Evolutionary conservation across 331 rosid species (phyloP).

Genomic region (Telfairia occidentalis): DNA sequence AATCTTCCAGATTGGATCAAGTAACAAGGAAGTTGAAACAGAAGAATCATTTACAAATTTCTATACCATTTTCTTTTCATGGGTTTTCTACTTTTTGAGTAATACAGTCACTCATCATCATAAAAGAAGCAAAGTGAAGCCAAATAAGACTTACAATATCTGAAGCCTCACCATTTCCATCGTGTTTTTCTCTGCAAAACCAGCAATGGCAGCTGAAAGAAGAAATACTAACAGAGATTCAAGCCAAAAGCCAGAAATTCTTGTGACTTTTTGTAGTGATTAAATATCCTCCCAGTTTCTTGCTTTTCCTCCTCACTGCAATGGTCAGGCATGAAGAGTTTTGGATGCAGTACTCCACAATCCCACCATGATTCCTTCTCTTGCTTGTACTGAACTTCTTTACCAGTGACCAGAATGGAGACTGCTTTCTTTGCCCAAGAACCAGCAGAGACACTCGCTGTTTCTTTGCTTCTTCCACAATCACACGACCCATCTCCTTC

Average conservation of each 20-base stretch:
- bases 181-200: neutral
- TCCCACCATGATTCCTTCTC: constrained; percentile 25
- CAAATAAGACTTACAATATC: neutral
- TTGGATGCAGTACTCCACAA: constrained; percentile 63
- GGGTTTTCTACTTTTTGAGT: neutral
- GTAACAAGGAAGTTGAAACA: neutral
- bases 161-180: neutral
- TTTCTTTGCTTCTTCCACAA: constrained; percentile 68
- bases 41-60: constrained; percentile 3
- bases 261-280: constrained; percentile 90
- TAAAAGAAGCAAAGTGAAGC: neutral
- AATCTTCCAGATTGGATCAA: neutral
- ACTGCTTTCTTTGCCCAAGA: constrained; percentile 57
- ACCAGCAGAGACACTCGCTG: constrained; percentile 53
- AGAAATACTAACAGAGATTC: neutral
- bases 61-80: neutral
- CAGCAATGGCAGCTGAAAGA: constrained; percentile 1
- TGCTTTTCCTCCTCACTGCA: constrained; percentile 78
- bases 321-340: constrained; percentile 66
- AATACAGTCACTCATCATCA: constrained; percentile 5
- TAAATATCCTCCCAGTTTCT: constrained; percentile 70
- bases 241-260: constrained; percentile 90
- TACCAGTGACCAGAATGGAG: constrained; percentile 39
- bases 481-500: constrained; percentile 46
- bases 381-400: constrained; percentile 21